Percentiles rank a stretch among this genome's conserved stretches.
Conservation (phyloP, 2,329 filamentous ascomycete species). For the Neospermospora avenae region DNA sequence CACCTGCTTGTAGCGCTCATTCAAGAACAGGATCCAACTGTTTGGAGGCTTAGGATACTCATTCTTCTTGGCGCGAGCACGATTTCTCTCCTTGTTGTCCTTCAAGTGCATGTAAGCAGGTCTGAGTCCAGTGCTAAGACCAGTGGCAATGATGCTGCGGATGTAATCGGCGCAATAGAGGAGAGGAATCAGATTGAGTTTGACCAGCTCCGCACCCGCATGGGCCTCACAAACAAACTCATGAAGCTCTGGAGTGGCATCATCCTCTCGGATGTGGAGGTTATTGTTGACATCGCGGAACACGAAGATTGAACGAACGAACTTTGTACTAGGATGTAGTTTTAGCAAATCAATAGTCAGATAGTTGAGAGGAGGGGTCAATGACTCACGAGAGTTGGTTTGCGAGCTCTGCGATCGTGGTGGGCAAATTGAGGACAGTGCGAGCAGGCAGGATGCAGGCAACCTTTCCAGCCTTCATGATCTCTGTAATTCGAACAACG, state of each 20-base stretch:
- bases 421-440: background rate
- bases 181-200: no score
- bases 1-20: background rate
- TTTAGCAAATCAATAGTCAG: background rate
- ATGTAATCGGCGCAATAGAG: no score
- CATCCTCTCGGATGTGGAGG: no score
- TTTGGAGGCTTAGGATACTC: background rate
- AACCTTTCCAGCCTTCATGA: background rate
- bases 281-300: background rate
- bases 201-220: no score
- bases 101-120: background rate
- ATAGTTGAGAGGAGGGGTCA: background rate
- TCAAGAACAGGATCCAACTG: conserved; percentile 1
- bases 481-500: background rate
- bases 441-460: background rate
- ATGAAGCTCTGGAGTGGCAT: no score
- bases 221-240: no score
- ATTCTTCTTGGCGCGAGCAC: background rate
- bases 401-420: background rate
- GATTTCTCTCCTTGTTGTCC: background rate
- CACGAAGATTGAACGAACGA: background rate
- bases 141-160: background rate
- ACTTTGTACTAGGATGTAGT: background rate
- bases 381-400: background rate
- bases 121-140: background rate